These are phyloP conservation scores for Saccharum spontaneum DNA, from an alignment of 176 grass and related monocot genomes.

Conservation along the genomic window DNA sequence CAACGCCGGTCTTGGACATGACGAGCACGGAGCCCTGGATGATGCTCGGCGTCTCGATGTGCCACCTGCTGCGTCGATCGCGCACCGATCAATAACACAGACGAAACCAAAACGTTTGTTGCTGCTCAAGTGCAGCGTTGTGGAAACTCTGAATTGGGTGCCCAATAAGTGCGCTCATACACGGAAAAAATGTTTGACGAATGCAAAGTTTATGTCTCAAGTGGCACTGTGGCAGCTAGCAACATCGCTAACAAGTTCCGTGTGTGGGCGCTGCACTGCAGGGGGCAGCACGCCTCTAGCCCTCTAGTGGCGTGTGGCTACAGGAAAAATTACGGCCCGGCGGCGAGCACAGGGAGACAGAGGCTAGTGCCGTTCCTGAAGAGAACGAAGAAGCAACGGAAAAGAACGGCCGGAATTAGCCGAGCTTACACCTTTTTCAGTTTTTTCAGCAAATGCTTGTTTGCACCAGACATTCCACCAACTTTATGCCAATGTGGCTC, in stretches of 20 bases:
- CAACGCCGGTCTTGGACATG: slow-evolving; percentile 76
- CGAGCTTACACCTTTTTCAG: neutral
- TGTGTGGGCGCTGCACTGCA: no score
- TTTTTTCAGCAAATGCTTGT: neutral
- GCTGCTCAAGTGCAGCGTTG: neutral
- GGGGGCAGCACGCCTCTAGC: neutral
- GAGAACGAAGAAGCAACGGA: neutral
- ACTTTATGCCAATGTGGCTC: slow-evolving; percentile 27
- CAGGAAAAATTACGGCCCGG: neutral
- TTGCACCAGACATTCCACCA: neutral
- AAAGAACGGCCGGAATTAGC: slow-evolving; percentile 12
- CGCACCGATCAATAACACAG: neutral
- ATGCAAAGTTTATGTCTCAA: neutral
- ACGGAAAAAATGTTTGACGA: neutral
- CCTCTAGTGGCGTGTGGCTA: neutral
- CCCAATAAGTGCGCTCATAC: neutral
- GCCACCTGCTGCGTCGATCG: slow-evolving; percentile 48
- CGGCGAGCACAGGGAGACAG: neutral
- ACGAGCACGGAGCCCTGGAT: slow-evolving; percentile 70
- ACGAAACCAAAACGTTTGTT: neutral
- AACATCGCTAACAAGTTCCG: no score
- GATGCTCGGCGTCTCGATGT: slow-evolving; percentile 72
- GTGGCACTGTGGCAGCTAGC: no score
- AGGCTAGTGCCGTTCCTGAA: slow-evolving; percentile 1
- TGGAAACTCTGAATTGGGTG: neutral